Conservation (phyloP, 1,139 yeast genomes). For the Zygosaccharomyces sapae region DNA sequence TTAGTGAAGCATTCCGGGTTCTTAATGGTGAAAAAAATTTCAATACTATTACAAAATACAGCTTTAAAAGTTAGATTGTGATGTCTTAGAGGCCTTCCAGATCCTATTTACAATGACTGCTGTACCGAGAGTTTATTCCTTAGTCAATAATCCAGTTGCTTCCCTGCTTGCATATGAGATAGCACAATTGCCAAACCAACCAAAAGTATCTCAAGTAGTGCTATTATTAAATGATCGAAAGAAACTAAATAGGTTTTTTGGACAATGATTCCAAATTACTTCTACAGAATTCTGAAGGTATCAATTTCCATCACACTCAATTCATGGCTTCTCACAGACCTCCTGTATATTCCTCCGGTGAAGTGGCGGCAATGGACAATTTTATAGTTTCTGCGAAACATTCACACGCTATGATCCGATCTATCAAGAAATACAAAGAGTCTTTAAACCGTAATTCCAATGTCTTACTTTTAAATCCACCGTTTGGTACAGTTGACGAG, state of each 20-base stretch:
- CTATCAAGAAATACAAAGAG: conserved; percentile 42
- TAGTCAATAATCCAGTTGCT: conserved; percentile 47
- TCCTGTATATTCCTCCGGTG: conserved; percentile 37
- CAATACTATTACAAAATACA: background rate
- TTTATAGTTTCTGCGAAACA: conserved; percentile 46
- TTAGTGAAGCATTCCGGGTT: background rate
- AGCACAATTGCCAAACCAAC: conserved; percentile 36
- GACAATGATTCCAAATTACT: conserved; percentile 40
- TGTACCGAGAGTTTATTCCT: conserved; percentile 37
- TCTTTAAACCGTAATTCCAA: conserved; percentile 45
- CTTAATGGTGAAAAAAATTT: background rate
- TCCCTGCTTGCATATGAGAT: conserved; percentile 38
- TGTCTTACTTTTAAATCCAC: conserved; percentile 68
- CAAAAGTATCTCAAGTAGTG: conserved; percentile 39
- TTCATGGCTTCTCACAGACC: conserved; percentile 40
- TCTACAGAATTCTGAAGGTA: conserved; percentile 20
- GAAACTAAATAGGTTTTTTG: conserved; percentile 41
- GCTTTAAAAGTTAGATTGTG: background rate
- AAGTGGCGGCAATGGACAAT: conserved; percentile 44
- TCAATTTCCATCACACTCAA: conserved; percentile 19
- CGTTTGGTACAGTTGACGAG: conserved; percentile 59
- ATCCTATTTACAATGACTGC: conserved; percentile 11
- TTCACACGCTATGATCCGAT: conserved; percentile 50
- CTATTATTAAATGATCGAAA: conserved; percentile 43
- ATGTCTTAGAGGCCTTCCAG: background rate